A percentile compares a stretch with the other conserved stretches of the same genome.
phyloP scores from a whole-genome alignment of 306 rosid species.

The Cucumis sativus region Cucumber_9930_V3 NC_026660.2:6714501-6715000 shows the following conservation, averaged over 20 bases:
- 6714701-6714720: not conserved
- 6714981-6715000: not conserved
- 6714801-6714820: not conserved
- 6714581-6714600: not conserved
- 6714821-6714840: not conserved
- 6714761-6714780: not conserved
- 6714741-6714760: not conserved
- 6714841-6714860: not conserved
- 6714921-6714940: not conserved
- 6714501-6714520: not conserved
- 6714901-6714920: not conserved
- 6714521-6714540: not conserved
- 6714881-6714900: not conserved
- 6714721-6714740: not conserved
- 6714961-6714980: not conserved
- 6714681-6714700: not conserved
- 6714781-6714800: not conserved
- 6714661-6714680: not conserved
- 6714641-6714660: not conserved
- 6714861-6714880: not conserved
- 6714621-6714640: not conserved
- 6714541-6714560: not conserved
- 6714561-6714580: not conserved
- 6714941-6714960: not conserved
- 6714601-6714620: not conserved